These are phyloP conservation scores for Triadica sebifera DNA, from an alignment of 345 rosid genomes.

Conservation along the genomic window DNA sequence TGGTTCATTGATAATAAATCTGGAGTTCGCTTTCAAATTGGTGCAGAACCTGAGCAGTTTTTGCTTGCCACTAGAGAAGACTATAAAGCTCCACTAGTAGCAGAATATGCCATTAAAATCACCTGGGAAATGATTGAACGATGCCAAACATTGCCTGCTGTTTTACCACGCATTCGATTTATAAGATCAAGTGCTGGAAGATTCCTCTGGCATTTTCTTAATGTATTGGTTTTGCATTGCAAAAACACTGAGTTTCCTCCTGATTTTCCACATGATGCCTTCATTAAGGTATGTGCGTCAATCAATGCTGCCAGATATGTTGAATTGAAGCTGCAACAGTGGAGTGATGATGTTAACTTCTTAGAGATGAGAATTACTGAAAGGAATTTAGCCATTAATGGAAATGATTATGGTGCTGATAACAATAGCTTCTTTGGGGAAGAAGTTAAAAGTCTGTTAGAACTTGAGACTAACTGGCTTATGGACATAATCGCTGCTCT, in stretches of 20 bases:
- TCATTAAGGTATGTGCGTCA: slow-evolving; percentile 50
- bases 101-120: slow-evolving; percentile 47
- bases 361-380: slow-evolving; percentile 57
- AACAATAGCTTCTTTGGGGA: slow-evolving; percentile 53
- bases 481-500: slow-evolving; percentile 53
- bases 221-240: slow-evolving; percentile 49
- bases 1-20: slow-evolving; percentile 41
- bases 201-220: slow-evolving; percentile 66
- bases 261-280: slow-evolving; percentile 30
- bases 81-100: slow-evolving; percentile 58
- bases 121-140: slow-evolving; percentile 59
- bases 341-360: slow-evolving; percentile 71
- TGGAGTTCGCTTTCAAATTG: slow-evolving; percentile 12
- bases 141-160: slow-evolving; percentile 44
- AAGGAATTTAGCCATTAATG: slow-evolving; percentile 14
- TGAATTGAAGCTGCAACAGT: slow-evolving; percentile 59
- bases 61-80: slow-evolving; percentile 54
- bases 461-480: slow-evolving; percentile 65
- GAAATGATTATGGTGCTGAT: slow-evolving; percentile 15
- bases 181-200: slow-evolving; percentile 57
- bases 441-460: slow-evolving; percentile 58
- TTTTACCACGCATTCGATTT: slow-evolving; percentile 44
- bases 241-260: slow-evolving; percentile 37
- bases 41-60: slow-evolving; percentile 37
- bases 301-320: slow-evolving; percentile 67